These are phyloP conservation scores for Nicotiana sylvestris DNA, from an alignment of 257 asterid genomes.

Conservation along the genomic window DNA sequence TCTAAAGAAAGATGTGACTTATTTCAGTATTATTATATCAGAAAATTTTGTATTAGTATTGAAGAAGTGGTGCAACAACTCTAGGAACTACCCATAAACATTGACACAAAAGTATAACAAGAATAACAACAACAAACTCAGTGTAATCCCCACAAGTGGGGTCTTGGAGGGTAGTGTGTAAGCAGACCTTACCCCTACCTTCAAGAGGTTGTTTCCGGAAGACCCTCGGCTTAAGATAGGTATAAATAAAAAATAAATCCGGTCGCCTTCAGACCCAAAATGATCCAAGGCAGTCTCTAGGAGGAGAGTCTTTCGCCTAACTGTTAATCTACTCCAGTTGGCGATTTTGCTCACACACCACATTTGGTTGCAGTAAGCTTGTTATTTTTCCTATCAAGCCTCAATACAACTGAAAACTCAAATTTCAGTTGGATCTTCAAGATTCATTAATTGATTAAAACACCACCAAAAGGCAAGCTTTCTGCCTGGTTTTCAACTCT, in stretches of 20 bases:
- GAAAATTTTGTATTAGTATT: background rate
- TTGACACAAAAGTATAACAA: background rate
- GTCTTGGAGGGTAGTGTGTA: too few species aligned
- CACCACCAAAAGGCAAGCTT: background rate
- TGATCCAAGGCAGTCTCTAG: background rate
- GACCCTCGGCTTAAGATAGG: too few species aligned
- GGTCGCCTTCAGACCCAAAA: background rate
- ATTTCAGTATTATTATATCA: background rate
- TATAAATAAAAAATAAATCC: background rate
- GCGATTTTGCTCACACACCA: background rate
- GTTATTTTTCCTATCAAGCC: background rate
- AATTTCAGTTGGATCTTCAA: background rate
- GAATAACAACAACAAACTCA: too few species aligned
- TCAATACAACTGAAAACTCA: background rate
- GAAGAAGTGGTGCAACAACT: background rate
- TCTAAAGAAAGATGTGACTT: background rate
- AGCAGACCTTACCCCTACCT: too few species aligned
- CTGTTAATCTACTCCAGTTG: background rate
- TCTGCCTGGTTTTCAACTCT: background rate
- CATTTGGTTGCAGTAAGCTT: background rate
- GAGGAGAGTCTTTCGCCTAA: background rate
- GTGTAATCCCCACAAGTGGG: too few species aligned
- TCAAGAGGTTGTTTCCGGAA: too few species aligned
- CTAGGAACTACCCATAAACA: background rate
- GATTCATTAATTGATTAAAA: background rate